These are phyloP conservation scores for Phialophora expanda DNA, from an alignment of 2,329 filamentous ascomycete species.

Conservation along the genomic window DNA sequence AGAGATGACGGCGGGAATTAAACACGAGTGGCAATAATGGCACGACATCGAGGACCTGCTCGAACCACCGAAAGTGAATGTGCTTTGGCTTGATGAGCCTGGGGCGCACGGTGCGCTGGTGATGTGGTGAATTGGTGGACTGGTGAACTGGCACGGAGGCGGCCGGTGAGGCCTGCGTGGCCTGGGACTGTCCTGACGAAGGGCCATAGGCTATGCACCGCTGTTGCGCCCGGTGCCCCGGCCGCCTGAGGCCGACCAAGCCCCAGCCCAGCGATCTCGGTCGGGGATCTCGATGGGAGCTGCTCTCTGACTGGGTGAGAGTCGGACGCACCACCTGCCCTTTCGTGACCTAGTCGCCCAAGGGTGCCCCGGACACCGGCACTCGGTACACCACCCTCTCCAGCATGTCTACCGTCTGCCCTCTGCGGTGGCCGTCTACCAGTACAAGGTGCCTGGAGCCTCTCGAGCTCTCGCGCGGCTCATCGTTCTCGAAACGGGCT, in stretches of 20 bases:
- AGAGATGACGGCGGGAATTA: no score
- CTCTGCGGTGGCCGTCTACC: background rate
- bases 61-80: background rate
- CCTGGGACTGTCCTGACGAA: background rate
- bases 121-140: background rate
- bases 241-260: background rate
- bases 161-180: background rate
- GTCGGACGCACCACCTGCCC: slow-evolving; percentile 6
- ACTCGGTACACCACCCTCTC: background rate
- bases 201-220: background rate
- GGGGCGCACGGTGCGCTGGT: no score
- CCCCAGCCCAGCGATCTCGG: background rate
- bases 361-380: background rate
- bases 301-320: background rate
- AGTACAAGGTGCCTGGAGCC: background rate
- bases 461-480: background rate
- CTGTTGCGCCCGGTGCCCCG: background rate
- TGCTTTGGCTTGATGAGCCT: background rate
- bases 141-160: no score
- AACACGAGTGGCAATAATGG: no score
- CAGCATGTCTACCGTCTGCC: background rate
- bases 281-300: background rate
- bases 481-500: background rate
- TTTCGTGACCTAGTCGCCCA: background rate
- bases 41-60: no score